Base-by-base conservation (phyloP, 2,329 filamentous ascomycete genomes). In the Chrysosphaeria jannelii region DNA sequence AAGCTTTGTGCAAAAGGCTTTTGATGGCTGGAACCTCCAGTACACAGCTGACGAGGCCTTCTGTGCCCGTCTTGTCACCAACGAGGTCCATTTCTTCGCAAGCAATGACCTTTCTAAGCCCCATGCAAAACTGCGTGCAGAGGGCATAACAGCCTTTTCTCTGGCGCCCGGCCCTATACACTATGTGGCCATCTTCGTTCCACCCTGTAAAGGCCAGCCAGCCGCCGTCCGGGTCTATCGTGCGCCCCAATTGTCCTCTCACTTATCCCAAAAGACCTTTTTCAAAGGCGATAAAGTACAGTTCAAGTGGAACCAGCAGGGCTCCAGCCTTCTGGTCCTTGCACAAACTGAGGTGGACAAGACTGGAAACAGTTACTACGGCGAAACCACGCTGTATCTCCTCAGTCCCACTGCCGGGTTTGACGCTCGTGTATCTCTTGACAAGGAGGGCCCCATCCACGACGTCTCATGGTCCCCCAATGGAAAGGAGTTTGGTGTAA, bases 211-310 rank as follows among this genome's bases (percentile, higher is more conserved):
- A 69, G 81, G 85, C 24, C 72, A 79, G 59, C 85, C 85, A 17
- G 79, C 85, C 25, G 62, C 74, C 2, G 78, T 93, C 43, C 89
- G 88, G 48, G 72, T 93, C 29, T 97, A 71, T 51, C 76, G 81
- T 34, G 72, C 93, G 17, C 81, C 85, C 20, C 58, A 85, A 35
- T 93, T 93, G 47, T 58, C 48, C 31, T 52, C 51, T 25, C 67
- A 79, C 4, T 66, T 90, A 23, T 91, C 81, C 19, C 81, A 93
- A 43, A 97, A 97, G 65, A 91, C 71, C 2, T 97, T 97, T 42
- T 97, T 78, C 63, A 97, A 97, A 53, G 79, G 79, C 31, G 85
- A 97, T 53, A 93, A 93, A 53, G 81, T 97, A 22, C 78, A 91
- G 47, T 53, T 97, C 40, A 91, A 91, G 52, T 97, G 85, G 85